phyloP scores from a whole-genome alignment of 2,329 filamentous ascomycete genomes.

The Colletotrichum plurivorum region DNA sequence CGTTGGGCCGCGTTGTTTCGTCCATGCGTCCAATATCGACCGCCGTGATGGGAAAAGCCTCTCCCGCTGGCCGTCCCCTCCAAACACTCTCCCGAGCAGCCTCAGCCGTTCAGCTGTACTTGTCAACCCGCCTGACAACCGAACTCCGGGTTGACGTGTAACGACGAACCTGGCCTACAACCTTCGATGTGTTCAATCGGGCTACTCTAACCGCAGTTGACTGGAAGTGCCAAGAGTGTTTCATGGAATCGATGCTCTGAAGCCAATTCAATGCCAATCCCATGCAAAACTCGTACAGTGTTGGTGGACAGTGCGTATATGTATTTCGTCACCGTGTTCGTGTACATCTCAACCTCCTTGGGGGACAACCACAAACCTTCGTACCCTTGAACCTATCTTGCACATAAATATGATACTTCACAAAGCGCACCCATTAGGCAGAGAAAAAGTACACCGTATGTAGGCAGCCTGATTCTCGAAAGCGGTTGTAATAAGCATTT shows the following conservation, averaged over 20 bases:
- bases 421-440: background rate
- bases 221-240: background rate
- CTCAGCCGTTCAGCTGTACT: slow-evolving; percentile 13
- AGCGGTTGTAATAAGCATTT: slow-evolving; percentile 37
- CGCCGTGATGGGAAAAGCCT: slow-evolving; percentile 5
- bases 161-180: slow-evolving; percentile 16
- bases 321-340: background rate
- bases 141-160: background rate
- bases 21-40: slow-evolving; percentile 16
- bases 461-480: slow-evolving; percentile 34
- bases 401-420: background rate
- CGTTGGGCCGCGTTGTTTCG: slow-evolving; percentile 1
- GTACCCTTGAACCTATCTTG: background rate
- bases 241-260: background rate
- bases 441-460: too few relatives aligned
- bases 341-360: too few relatives aligned
- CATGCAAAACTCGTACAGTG: background rate
- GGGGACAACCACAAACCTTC: background rate
- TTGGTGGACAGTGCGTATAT: background rate
- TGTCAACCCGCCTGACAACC: slow-evolving; percentile 16
- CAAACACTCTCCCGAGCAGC: background rate
- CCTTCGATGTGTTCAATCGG: background rate
- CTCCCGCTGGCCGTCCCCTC: background rate
- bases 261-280: background rate
- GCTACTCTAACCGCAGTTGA: background rate